Conservation (phyloP, 1,284 basidiomycete genomes). For the Leccinum fallax region DNA sequence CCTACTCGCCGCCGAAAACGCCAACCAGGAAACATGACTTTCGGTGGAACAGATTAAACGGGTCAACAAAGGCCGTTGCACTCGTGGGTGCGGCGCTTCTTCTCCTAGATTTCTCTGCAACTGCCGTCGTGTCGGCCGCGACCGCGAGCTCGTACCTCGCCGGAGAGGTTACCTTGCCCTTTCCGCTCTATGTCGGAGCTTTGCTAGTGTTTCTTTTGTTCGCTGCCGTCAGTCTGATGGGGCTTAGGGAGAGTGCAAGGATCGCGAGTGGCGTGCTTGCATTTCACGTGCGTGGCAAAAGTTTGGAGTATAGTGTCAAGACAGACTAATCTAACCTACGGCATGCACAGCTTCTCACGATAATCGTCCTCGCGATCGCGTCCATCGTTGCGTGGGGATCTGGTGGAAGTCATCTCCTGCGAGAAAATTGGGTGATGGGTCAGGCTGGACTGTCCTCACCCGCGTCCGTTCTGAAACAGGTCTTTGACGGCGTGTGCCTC, state of each 20-base stretch:
- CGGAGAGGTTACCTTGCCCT: constrained; percentile 57
- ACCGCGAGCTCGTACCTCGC: constrained; percentile 68
- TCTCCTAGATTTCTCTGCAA: constrained; percentile 66
- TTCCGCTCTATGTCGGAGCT: constrained; percentile 52
- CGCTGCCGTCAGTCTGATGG: constrained; percentile 55
- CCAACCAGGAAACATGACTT: background rate
- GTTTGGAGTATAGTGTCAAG: background rate
- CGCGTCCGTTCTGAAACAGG: constrained; percentile 41
- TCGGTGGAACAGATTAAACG: constrained; percentile 49
- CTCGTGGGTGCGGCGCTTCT: constrained; percentile 62
- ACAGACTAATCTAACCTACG: constrained; percentile 5
- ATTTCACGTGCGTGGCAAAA: constrained; percentile 53
- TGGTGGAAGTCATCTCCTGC: constrained; percentile 49
- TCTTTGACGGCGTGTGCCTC: constrained; percentile 67
- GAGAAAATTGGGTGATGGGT: constrained; percentile 55
- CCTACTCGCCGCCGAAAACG: background rate
- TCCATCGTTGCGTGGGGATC: constrained; percentile 53
- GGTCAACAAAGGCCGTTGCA: constrained; percentile 60
- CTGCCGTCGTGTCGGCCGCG: constrained; percentile 68
- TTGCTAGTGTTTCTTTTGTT: constrained; percentile 55
- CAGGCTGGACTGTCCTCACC: constrained; percentile 33
- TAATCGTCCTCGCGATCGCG: constrained; percentile 54
- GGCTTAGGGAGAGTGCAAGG: constrained; percentile 62
- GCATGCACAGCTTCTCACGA: constrained; percentile 49
- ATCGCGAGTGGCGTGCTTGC: constrained; percentile 56